These are phyloP conservation scores for Brettanomyces bruxellensis DNA, from an alignment of 805 yeast genomes.

Conservation along the genomic window DNA sequence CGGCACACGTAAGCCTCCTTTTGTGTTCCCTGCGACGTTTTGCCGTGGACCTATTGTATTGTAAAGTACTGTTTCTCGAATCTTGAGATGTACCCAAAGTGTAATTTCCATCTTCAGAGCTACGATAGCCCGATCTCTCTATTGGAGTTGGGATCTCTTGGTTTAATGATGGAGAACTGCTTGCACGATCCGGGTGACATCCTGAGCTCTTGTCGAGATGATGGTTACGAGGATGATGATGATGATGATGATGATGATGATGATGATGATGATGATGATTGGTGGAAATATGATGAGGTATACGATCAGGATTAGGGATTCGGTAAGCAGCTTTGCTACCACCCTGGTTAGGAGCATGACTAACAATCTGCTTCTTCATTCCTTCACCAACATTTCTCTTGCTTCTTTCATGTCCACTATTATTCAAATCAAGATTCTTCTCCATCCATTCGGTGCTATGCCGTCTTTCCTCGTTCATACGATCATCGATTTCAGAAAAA, in stretches of 20 bases:
- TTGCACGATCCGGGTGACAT: neutral
- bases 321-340: conserved; percentile 1
- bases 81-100: neutral
- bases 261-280: conserved; percentile 1
- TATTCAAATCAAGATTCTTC: no score
- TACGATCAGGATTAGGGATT: conserved; percentile 1
- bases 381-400: no score
- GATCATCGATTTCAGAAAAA: conserved; percentile 9
- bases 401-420: no score
- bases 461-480: conserved; percentile 10
- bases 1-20: conserved; percentile 37
- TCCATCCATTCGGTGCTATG: conserved; percentile 7
- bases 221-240: conserved; percentile 2
- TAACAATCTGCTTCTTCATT: no score
- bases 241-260: conserved; percentile 2
- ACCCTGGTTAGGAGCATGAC: neutral
- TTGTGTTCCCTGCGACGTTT: conserved; percentile 21
- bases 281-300: conserved; percentile 1
- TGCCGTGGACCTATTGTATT: conserved; percentile 5
- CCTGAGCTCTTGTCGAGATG: neutral
- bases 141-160: no score
- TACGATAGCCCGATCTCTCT: neutral
- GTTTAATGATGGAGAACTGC: neutral
- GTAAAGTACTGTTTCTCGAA: neutral
- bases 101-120: neutral